Evolutionary conservation across 441 rosid species (phyloP), one percentile per base, ranked within the genome.

Genomic region (Populus tomentosa): DNA sequence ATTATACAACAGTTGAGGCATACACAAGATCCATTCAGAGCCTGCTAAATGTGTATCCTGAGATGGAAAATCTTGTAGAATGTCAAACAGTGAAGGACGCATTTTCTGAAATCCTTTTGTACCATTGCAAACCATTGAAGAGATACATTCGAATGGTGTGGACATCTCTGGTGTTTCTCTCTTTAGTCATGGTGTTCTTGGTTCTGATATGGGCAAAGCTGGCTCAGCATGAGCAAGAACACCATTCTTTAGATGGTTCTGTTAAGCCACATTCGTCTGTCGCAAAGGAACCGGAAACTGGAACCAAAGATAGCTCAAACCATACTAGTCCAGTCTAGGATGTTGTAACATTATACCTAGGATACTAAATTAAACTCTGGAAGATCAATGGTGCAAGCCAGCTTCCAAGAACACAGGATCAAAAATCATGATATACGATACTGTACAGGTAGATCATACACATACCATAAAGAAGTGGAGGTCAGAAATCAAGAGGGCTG

Each of bases 61-160:
- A 85, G 7, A 82, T 92, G 92, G 88, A 88, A 83, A 85, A 69
- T 65, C 80, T 90, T 5, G 77, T 89, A 33, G 84, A 89, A 70
- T 92, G 97, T 59, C 87, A 85, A 75, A 79, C 71, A 8, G 92
- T 89, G 79, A 86, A 86, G 81, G 83, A 78, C 53, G 91, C 94
- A 10, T 87, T 90, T 77, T 82, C 92, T 1, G 82, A 76, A 69
- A 88, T 92, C 74, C 87, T 89, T 10, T 7, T 23, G 28, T 35
- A 75, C 10, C 94, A 92, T 72, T 92, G 97, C 73, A 79, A 72
- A 20, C 94, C 92, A 6, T 70, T 88, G 84, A 89, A 87, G 84
- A 82, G 79, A 74, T 79, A 77, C 14, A 85, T 75, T 24, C 83
- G 67, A 53, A 78, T 89, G 86, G 84, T 77, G 7, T 92, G 94